Evolutionary conservation across 2,329 filamentous ascomycete genomes (phyloP).

Genomic region (Ophiostoma novo-ulmi): DNA sequence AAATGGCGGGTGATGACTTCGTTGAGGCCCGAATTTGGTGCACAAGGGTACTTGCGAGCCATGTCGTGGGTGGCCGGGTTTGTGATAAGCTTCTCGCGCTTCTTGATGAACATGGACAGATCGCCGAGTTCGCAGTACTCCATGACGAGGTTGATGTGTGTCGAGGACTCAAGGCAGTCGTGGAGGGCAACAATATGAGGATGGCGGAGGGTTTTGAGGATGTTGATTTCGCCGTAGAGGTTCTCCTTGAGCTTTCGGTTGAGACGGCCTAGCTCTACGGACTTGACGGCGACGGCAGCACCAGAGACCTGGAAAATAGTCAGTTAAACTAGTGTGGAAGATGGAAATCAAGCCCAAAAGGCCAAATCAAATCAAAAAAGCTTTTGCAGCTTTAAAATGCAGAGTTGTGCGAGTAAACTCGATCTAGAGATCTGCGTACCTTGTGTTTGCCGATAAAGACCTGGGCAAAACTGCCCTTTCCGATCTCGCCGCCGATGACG

Average conservation of each 20-base stretch:
- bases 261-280: constrained; percentile 81
- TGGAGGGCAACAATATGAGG: constrained; percentile 96
- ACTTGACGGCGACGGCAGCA: constrained; percentile 90
- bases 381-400: too few species aligned
- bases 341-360: not conserved
- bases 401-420: not conserved
- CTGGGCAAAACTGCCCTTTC: constrained; percentile 94
- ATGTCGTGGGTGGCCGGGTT: constrained; percentile 83
- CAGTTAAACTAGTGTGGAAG: not conserved
- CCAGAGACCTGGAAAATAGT: constrained; percentile 58
- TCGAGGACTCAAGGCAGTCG: constrained; percentile 81
- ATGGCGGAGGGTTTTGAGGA: constrained; percentile 87
- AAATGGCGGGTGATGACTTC: constrained; percentile 97
- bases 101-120: constrained; percentile 92
- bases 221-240: constrained; percentile 89
- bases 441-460: constrained; percentile 85
- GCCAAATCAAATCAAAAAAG: not conserved
- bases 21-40: constrained; percentile 76
- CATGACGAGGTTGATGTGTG: constrained; percentile 95
- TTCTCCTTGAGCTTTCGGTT: constrained; percentile 97
- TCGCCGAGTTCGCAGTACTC: constrained; percentile 97
- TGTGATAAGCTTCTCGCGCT: constrained; percentile 71
- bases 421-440: constrained; percentile 44
- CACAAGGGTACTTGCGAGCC: constrained; percentile 87
- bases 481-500: constrained; percentile 60